Percentiles rank a stretch among this genome's conserved stretches.
phyloP scores from a whole-genome alignment of 2,329 filamentous ascomycete genomes.

The Penicillium sp. region DNA sequence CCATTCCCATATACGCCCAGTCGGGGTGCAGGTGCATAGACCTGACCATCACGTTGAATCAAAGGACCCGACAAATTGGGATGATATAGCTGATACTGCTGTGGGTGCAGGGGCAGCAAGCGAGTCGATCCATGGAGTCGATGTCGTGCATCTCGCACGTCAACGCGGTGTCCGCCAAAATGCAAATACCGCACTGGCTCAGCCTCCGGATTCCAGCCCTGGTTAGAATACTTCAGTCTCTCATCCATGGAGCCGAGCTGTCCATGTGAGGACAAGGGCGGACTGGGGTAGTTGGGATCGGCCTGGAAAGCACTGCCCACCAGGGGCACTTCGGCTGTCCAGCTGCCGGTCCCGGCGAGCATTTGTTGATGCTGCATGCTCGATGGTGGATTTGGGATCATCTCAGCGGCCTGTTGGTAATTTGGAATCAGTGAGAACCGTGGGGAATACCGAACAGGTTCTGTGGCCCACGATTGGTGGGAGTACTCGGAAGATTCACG shows the following conservation, averaged over 20 bases:
- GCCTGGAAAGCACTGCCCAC: conserved; percentile 16
- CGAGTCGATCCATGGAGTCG: conserved; percentile 20
- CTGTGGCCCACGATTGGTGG: conserved; percentile 38
- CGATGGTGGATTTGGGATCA: conserved; percentile 7
- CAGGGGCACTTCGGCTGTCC: conserved; percentile 17
- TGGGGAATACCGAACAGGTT: conserved; percentile 32
- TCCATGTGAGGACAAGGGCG: conserved; percentile 5
- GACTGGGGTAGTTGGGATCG: conserved; percentile 19
- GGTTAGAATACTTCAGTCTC: conserved; percentile 11
- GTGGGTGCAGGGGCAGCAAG: conserved; percentile 17
- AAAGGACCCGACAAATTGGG: conserved; percentile 31
- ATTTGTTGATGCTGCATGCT: conserved; percentile 17
- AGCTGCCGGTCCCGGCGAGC: conserved; percentile 20
- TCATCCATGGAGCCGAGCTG: conserved; percentile 24
- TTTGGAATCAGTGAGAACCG: conserved; percentile 25
- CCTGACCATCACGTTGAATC: conserved; percentile 20
- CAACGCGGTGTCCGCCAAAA: conserved; percentile 31
- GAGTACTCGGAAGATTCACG: conserved; percentile 36
- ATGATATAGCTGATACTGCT: conserved; percentile 28
- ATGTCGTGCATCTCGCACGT: conserved; percentile 30
- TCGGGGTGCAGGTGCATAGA: conserved; percentile 14
- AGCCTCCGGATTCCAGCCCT: conserved; percentile 16
- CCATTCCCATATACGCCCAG: conserved; percentile 17
- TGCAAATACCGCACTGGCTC: conserved; percentile 19
- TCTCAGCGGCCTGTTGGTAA: conserved; percentile 14